phyloP scores from a whole-genome alignment of 768 basidiomycete species.

The Boletus insuetus region DNA sequence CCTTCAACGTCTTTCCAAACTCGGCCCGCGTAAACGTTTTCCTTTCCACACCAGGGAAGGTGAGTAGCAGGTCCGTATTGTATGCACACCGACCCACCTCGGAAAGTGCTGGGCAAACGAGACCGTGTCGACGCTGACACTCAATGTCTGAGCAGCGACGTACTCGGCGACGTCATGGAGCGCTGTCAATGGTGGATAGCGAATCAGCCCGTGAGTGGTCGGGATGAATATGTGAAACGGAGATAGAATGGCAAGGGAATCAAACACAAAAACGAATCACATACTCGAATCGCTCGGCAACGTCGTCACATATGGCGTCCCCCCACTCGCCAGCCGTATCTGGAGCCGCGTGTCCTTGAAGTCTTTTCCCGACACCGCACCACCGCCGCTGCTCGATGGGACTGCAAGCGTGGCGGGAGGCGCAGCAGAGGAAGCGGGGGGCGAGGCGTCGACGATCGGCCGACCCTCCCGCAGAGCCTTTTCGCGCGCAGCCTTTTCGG shows the following conservation, averaged over 20 bases:
- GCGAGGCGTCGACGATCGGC: constrained; percentile 35
- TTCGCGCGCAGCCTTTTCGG: constrained; percentile 84
- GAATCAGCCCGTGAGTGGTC: background rate
- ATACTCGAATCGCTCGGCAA: constrained; percentile 75
- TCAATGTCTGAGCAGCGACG: constrained; percentile 69
- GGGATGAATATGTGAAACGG: too few species aligned
- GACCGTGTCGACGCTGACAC: constrained; percentile 75
- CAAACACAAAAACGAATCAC: constrained; percentile 25
- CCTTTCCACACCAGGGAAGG: constrained; percentile 6
- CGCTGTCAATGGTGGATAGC: constrained; percentile 41
- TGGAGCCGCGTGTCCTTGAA: constrained; percentile 88
- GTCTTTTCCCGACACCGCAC: constrained; percentile 57
- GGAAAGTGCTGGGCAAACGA: constrained; percentile 81
- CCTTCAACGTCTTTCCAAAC: constrained; percentile 75
- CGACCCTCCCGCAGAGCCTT: constrained; percentile 87
- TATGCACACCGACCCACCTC: constrained; percentile 46
- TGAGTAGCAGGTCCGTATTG: too few species aligned
- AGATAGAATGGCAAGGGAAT: background rate
- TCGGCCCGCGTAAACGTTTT: constrained; percentile 75
- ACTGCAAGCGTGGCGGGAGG: too few species aligned
- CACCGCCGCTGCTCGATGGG: constrained; percentile 37
- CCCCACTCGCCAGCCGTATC: constrained; percentile 78
- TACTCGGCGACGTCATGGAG: constrained; percentile 85
- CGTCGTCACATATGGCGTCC: constrained; percentile 77
- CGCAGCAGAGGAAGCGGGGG: constrained; percentile 22